Conservation (phyloP, 208 protist genomes). For the Wallacemonas sp. region DNA sequence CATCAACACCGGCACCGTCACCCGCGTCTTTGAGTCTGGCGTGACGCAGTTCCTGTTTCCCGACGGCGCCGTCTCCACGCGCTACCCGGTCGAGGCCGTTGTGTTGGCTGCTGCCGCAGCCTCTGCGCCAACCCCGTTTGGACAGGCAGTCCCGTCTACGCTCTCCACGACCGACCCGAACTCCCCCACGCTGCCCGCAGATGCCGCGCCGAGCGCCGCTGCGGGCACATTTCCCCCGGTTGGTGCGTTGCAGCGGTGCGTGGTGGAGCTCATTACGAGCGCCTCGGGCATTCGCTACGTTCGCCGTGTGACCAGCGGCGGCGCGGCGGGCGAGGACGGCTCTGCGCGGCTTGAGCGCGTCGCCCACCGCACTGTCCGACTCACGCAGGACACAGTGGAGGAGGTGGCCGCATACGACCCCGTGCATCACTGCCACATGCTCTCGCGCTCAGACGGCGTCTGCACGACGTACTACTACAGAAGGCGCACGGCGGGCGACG, state of each 20-base stretch:
- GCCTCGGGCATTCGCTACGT: slow-evolving; percentile 11
- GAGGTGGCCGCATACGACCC: slow-evolving; percentile 44
- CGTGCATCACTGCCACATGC: slow-evolving; percentile 46
- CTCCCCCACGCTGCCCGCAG: too few species aligned
- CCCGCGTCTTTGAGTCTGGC: slow-evolving; percentile 66
- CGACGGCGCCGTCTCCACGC: slow-evolving; percentile 60
- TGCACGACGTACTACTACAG: slow-evolving; percentile 50
- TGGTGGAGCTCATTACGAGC: slow-evolving; percentile 6
- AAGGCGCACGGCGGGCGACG: slow-evolving; percentile 4
- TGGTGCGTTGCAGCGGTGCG: background rate
- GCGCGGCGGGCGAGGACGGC: background rate
- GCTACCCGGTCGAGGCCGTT: slow-evolving; percentile 27
- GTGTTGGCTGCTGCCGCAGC: too few species aligned
- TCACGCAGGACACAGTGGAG: background rate
- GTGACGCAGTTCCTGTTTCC: slow-evolving; percentile 60
- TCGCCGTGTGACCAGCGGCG: slow-evolving; percentile 3
- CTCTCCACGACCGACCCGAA: too few species aligned
- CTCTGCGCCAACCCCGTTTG: too few species aligned
- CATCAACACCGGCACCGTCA: slow-evolving; percentile 50
- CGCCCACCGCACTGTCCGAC: slow-evolving; percentile 8
- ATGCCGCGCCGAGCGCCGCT: too few species aligned
- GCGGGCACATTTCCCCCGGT: background rate
- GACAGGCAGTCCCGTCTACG: too few species aligned
- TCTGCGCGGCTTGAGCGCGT: too few species aligned
- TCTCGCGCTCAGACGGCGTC: slow-evolving; percentile 67